Base-by-base conservation (phyloP, 495 filamentous ascomycete genomes). In the Aspergillus funiculosus region DNA sequence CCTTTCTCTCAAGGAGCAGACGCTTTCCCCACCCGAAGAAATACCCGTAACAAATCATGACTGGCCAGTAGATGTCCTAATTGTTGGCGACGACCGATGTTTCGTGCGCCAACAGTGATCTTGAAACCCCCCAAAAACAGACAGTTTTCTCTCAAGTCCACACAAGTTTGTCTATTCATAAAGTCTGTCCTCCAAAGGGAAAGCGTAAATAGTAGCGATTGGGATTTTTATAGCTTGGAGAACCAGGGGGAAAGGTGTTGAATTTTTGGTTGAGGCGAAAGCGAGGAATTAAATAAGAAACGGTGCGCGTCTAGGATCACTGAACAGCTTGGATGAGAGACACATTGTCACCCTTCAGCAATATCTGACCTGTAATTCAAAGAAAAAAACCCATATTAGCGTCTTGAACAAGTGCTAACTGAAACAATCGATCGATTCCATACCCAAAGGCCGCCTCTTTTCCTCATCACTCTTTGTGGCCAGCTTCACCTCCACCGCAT, bases 321-420 rank as follows among this genome's bases (percentile, higher is more conserved):
- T 77, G 73, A 58, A 91, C 63, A 43, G 79, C 81, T 67, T 97
- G 91, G 57, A 97, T 95, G 46, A 97, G 75, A 5, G 91, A 88
- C 15, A 98, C 89, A 56, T 97, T 98, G 66, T 98, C 92, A 51
- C 92, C 92, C 72, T 97, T 97, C 43, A 98, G 74, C 50, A 98
- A 68, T 45, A 98, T 95, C 77, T 95, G 94, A 37, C 89, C 92
- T 97, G 58, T 52, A 20, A 24, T 27, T 21, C 46, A 26, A 40
- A 56, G 71, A n/a, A n/a, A n/a, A n/a, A n/a, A n/a, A n/a, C 56
- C 44, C 8, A 29, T 20, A 37, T 60, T 44, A 58, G 56, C 46
- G 44, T 26, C 26, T 43, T 57, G 10, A 31, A 9, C 13, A 17
- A 36, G 7, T 11, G 22, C 6, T 7, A 15, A 30, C 5, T 6